Evolutionary conservation across 1,284 basidiomycete genomes (phyloP), one percentile per base, ranked within the genome.

Genomic region (Prillingera fragicola): DNA sequence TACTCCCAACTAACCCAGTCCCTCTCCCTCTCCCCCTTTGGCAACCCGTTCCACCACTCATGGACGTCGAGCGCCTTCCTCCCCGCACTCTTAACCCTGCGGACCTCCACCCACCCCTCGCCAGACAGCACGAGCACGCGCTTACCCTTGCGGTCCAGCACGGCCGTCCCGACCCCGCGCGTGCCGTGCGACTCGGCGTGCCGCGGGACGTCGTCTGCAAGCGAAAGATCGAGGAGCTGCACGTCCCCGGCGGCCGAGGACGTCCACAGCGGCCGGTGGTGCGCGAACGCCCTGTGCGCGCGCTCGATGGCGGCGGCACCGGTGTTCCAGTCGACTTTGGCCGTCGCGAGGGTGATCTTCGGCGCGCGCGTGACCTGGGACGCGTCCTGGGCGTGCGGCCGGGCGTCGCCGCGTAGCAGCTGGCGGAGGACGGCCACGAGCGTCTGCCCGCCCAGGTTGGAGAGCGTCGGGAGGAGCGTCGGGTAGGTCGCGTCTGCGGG

Each of bases 391-490:
- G 78, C 69, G 2, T 34, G 69, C 0, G 77, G 69, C 5, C 56
- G 59, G 17, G 75, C 83, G 53, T 67, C 80, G 15, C 77, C 77
- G 1, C 56, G 50, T 8, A 79, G 64, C 67, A 91, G 81, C 38
- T 80, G 71, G 24, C 81, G 74, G 4, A 95, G 68, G 4, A 85
- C 79, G 1, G 78, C 71, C 0, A 90, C 81, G 15, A 96, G 75
- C 1, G 89, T 65, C 24, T 75, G 66, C 0, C 85, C 87, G 0
- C 87, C 89, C n/a, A 73, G 63, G 1, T 63, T 57, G 0, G 82
- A 85, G 15, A 92, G 75, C 0, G 59, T 56, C n/a, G 80, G 76
- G 7, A 85, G 74, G 44, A 92, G 69, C 0, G 67, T 53, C 1
- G 63, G 42, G 63, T 85, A 94, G 12, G 75, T 74, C 2, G 73